Evolutionary conservation across 1,284 basidiomycete species (phyloP), one percentile per base, ranked within the genome.

Genomic region (Ganoderma leucocontextum): DNA sequence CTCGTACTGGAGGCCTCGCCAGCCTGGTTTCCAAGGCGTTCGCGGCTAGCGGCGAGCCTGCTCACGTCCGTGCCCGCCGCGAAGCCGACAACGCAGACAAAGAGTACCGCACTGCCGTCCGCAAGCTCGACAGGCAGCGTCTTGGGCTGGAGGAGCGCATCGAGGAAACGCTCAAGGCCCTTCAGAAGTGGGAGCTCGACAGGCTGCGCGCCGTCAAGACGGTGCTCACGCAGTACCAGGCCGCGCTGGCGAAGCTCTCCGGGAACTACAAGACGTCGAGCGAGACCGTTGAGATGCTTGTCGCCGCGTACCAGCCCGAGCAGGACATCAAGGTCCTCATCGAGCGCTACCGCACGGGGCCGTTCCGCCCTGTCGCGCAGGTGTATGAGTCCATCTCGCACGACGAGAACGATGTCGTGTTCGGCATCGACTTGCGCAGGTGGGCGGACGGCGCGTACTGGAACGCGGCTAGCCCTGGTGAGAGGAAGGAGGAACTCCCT

Each of bases 111-210:
- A 82, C 91, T 52, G 88, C 90, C 12, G 89, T 96, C 29, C 87
- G 93, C 60, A 89, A 88, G 73, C 86, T 95, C 47, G 95, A 96
- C 76, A 83, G 91, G 61, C 93, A 94, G 75, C 85, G 95, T 35
- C 85, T 96, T 33, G 89, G 86, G 4, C 86, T 97, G 63, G 95
- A 97, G 79, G 94, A 97, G 77, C 86, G 88, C 63, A 87, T 97
- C 63, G 95, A 97, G 77, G 92, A 94, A 63, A 90, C 88, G 1
- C 82, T 97, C 57, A 95, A 93, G 80, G 78, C 85, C 1, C 84
- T 95, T 74, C 95, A 97, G 79, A 86, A 86, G 71, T 95, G 94
- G 94, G 95, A 97, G 81, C 80, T 86, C 58, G 95, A 97, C 74
- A 83, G 95, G 58, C 82, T 97, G 74, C 82, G 89, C 38, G 93